A percentile compares a stretch with the other conserved stretches of the same genome.
phyloP scores from a whole-genome alignment of 2,329 filamentous ascomycete species.

The Phaeosphaeriaceae sp. region DNA sequence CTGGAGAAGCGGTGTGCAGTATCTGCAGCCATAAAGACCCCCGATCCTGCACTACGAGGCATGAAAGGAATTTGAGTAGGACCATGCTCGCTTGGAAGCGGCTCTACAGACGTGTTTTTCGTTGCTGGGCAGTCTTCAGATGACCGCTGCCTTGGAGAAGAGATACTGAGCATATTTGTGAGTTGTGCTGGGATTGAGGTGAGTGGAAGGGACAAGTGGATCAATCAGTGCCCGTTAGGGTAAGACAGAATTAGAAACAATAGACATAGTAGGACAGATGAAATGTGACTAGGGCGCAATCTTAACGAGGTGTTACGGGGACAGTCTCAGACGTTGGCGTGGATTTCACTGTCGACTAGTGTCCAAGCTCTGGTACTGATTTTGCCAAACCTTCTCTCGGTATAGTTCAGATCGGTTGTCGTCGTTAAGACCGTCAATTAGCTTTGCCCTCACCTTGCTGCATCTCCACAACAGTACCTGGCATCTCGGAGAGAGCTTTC shows the following conservation, averaged over 20 bases:
- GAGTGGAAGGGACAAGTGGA: too few species aligned
- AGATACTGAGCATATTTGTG: too few species aligned
- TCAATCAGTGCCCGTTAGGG: too few species aligned
- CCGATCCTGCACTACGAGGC: neutral
- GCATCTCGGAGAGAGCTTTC: neutral
- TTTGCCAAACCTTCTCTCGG: neutral
- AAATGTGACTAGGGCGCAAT: too few species aligned
- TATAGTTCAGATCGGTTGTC: too few species aligned
- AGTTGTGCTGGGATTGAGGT: too few species aligned
- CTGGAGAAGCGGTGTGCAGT: neutral
- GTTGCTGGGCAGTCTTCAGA: neutral
- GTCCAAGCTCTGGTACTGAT: neutral
- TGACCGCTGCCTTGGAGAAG: too few species aligned
- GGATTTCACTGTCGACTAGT: too few species aligned
- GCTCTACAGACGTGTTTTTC: neutral
- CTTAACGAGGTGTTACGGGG: too few species aligned
- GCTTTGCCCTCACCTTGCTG: neutral
- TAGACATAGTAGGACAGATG: too few species aligned
- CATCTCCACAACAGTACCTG: neutral
- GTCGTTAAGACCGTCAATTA: neutral
- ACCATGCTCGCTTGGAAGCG: neutral
- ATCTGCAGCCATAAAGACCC: neutral
- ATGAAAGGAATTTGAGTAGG: neutral
- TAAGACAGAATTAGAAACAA: too few species aligned
- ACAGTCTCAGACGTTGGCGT: too few species aligned